Percentiles rank a stretch among this genome's conserved stretches.
Evolutionary conservation across 1,139 yeast genomes (phyloP).

Genomic region (Debaryomycetaceae sp.): DNA sequence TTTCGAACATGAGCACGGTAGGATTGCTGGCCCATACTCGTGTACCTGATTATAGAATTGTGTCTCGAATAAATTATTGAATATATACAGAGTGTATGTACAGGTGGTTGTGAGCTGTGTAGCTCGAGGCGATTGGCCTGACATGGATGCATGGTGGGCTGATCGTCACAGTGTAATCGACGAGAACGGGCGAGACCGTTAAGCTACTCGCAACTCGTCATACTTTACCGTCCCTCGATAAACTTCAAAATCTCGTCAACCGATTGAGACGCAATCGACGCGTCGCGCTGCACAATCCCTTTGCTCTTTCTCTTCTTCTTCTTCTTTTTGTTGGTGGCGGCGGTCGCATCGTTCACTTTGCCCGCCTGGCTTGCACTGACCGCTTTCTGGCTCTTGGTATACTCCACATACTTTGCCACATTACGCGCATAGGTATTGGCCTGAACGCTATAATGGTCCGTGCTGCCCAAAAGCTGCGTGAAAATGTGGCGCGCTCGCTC

Average conservation of each 20-base stretch:
- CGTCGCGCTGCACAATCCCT: slow-evolving; percentile 26
- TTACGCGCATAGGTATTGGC: slow-evolving; percentile 52
- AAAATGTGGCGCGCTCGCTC: slow-evolving; percentile 43
- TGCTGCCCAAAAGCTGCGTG: slow-evolving; percentile 48
- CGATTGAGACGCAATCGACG: slow-evolving; percentile 48
- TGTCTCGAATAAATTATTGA: too few relatives aligned
- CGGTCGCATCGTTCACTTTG: slow-evolving; percentile 1
- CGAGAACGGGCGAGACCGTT: too few relatives aligned
- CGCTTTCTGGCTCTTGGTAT: slow-evolving; percentile 6
- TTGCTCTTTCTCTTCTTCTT: slow-evolving; percentile 9
- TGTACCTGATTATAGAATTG: too few relatives aligned
- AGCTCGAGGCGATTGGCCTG: too few relatives aligned
- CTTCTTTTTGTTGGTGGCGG: slow-evolving; percentile 8
- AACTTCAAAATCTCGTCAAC: slow-evolving; percentile 60
- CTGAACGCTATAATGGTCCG: slow-evolving; percentile 52
- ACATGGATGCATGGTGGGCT: too few relatives aligned
- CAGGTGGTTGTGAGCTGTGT: too few relatives aligned
- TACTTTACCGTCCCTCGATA: slow-evolving; percentile 58
- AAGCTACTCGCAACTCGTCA: too few relatives aligned
- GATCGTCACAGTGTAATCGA: too few relatives aligned
- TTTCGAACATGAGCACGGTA: too few relatives aligned
- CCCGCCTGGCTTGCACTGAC: slow-evolving; percentile 7
- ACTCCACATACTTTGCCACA: slow-evolving; percentile 29
- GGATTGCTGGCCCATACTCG: too few relatives aligned
- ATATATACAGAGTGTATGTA: too few relatives aligned